Evolutionary conservation across 495 filamentous ascomycete genomes (phyloP), one percentile per base, ranked within the genome.

Genomic region (Talaromyces ruber): DNA sequence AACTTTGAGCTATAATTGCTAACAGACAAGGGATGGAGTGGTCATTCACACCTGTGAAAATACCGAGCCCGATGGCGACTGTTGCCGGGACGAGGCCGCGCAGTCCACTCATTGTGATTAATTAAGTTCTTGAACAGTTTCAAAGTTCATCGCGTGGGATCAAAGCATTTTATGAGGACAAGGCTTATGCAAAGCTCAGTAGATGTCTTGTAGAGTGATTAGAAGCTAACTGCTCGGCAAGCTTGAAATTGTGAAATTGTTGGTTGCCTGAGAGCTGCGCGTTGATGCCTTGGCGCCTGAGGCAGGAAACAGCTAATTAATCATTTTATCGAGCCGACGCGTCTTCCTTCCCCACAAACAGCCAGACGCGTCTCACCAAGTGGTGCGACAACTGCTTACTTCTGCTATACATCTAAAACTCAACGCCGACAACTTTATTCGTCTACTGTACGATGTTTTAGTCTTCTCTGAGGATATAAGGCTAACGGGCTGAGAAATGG

Each of bases 21-120:
- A 29, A 9, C 4, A 39, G 34, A 39, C 34, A 39, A n/a, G 14
- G 34, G 14, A 16, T 39, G 12, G 32, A 34, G 39, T 45, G 16
- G n/a, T 1, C 39, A 21, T 18, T 37, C 58, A 18, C 71, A 76
- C 77, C 76, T 37, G 74, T 71, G 58, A 70, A 74, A 29, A 80
- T 66, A 25, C 77, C 77, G 32, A 76, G 65, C 37, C 68, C 76
- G 56, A 80, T 74, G 12, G 75, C 72, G n/a, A 78, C 53, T 12
- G 68, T 64, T 0, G 68, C 75, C 21, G 77, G 74, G 45, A 78
- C 30, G 21, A 74, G 71, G 64, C 75, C 76, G 57, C 76, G 76
- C 39, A 50, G 9, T 50, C 61, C 54, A 51, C 54, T 63, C 61
- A 63, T 63, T 14, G 61, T 32, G 9, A 52, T 7, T 55, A 45